phyloP scores from a whole-genome alignment of 1,284 basidiomycete genomes.

The Naganishia sp. region DNA sequence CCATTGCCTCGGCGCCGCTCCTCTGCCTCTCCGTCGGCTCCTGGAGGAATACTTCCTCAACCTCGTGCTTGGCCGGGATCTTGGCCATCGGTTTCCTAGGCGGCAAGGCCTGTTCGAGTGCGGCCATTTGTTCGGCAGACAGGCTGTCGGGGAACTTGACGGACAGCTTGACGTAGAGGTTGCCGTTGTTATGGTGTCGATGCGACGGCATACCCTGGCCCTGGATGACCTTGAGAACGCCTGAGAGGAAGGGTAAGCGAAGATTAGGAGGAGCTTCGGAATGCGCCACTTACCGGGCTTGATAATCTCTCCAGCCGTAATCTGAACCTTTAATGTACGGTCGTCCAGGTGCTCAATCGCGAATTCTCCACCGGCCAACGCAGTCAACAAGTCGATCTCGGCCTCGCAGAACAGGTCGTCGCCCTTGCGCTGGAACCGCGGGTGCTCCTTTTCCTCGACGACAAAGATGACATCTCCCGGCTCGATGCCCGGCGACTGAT shows the following conservation, averaged over 20 bases:
- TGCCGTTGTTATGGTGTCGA: constrained; percentile 94
- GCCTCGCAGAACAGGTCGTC: constrained; percentile 87
- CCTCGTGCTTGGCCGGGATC: constrained; percentile 66
- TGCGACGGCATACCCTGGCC: constrained; percentile 98
- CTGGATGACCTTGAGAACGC: constrained; percentile 83
- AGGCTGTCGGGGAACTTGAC: constrained; percentile 89
- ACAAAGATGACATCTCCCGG: constrained; percentile 98
- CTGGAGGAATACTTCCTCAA: constrained; percentile 85
- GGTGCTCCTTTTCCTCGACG: constrained; percentile 92
- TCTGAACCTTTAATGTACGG: constrained; percentile 77
- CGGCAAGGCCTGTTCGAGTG: constrained; percentile 85
- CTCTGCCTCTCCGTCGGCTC: constrained; percentile 78
- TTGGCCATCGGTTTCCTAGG: constrained; percentile 70
- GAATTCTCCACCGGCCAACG: constrained; percentile 89
- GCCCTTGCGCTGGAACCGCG: constrained; percentile 86
- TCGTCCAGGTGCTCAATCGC: constrained; percentile 93
- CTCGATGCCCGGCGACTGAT: constrained; percentile 86
- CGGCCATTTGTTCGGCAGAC: constrained; percentile 66
- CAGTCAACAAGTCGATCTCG: constrained; percentile 90
- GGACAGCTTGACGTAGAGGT: constrained; percentile 83
- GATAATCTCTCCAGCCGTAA: constrained; percentile 87
- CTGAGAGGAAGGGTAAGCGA: constrained; percentile 55
- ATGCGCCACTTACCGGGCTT: constrained; percentile 71
- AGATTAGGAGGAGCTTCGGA: constrained; percentile 4
- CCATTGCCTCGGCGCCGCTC: constrained; percentile 35